Evolutionary conservation across 2,329 filamentous ascomycete species (phyloP).

Genomic region (Aspergillus sp.): DNA sequence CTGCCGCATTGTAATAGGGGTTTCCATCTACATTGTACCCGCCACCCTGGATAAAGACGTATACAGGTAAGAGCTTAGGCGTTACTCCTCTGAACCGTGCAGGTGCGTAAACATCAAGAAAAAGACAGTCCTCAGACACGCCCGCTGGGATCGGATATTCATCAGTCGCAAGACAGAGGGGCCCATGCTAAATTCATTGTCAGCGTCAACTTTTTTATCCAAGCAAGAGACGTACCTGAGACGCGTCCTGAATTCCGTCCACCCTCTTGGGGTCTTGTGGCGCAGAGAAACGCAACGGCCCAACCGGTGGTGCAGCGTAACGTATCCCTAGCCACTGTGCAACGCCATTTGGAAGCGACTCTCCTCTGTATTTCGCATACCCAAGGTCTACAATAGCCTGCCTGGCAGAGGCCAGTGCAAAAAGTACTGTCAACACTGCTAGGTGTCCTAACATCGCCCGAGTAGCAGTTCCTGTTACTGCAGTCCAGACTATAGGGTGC

Average conservation of each 20-base stretch:
- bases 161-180: slow-evolving; percentile 66
- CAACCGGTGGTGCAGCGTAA: slow-evolving; percentile 69
- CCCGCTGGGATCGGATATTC: slow-evolving; percentile 60
- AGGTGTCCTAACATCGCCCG: slow-evolving; percentile 5
- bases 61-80: slow-evolving; percentile 59
- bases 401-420: slow-evolving; percentile 24
- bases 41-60: slow-evolving; percentile 61
- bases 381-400: slow-evolving; percentile 57
- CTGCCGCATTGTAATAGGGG: slow-evolving; percentile 60
- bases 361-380: slow-evolving; percentile 67
- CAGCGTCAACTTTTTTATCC: slow-evolving; percentile 13
- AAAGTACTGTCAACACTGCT: slow-evolving; percentile 12
- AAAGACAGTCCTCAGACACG: slow-evolving; percentile 46
- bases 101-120: slow-evolving; percentile 44
- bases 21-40: slow-evolving; percentile 63
- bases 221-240: slow-evolving; percentile 42
- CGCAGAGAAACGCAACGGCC: slow-evolving; percentile 64
- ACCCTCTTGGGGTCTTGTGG: slow-evolving; percentile 61
- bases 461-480: background rate
- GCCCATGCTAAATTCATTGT: slow-evolving; percentile 33
- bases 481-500: background rate
- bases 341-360: slow-evolving; percentile 55
- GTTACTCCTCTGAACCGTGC: slow-evolving; percentile 34
- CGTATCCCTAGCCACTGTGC: slow-evolving; percentile 73
- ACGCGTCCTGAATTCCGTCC: slow-evolving; percentile 53